Base-by-base conservation (phyloP, 2,329 filamentous ascomycete genomes). In the Chaetothyriales sp. region DNA sequence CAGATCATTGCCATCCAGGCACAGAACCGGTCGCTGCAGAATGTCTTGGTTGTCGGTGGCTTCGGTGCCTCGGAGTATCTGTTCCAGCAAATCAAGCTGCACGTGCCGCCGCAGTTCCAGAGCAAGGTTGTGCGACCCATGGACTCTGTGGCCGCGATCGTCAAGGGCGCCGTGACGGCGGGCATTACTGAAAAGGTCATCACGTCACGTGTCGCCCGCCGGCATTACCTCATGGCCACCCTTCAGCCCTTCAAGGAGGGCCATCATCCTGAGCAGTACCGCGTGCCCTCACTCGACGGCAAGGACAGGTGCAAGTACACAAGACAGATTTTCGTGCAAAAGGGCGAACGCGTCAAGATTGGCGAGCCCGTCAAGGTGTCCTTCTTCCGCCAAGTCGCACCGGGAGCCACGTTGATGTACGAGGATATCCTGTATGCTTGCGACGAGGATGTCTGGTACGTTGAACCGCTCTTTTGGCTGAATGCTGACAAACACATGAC, bases 301-400 rank as follows among this genome's bases (percentile, higher is more conserved):
- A 95, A 95, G 69, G 92, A 98, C 65, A 81, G 92, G 55, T 98
- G 92, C 83, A 97, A 97, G 73, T 97, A 97, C 67, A 97, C 92
- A 1, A 77, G 92, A 50, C 92, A 98, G 67, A 97, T 98, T 52
- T 98, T 97, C 62, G 90, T 98, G 58, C 92, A 95, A 65, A 97
- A 95, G 73, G 92, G 92, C 15, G 92, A 98, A 69, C 85, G 94
- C 69, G 89, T 98, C 71, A 97, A 97, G 82, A 97, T 95, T 68
- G 92, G 92, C 63, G 92, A 98, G 72, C 90, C 92, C 1, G 90
- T 97, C 72, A 97, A 97, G 76, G 92, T 97, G 45, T 94, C 87
- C 8, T 97, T 97, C 72, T 97, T 98, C 82, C 78, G 92, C 69
- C 92, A 97, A 69, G 92, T 98, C 51, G 92, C 92, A 5, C 92